These are phyloP conservation scores for Diospyros lotus DNA, from an alignment of 148 eudicot genomes.

Conservation along the genomic window DNA sequence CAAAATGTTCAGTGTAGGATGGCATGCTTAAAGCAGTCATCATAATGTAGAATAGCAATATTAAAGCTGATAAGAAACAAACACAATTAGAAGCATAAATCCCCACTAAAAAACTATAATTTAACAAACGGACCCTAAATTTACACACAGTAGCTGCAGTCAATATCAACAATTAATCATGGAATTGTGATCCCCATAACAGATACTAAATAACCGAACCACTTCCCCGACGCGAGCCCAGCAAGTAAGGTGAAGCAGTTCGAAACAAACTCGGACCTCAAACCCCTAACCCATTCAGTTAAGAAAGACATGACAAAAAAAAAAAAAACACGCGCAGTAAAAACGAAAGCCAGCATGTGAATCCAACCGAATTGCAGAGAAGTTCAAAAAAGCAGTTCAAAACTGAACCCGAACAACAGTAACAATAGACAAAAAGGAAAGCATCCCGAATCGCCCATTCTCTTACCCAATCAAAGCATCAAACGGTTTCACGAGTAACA, in stretches of 20 bases:
- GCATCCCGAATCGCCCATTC: not conserved
- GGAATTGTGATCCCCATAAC: not conserved
- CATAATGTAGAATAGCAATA: not conserved
- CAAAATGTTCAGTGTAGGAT: not conserved
- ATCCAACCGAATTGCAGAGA: not conserved
- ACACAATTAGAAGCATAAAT: too few relatives aligned
- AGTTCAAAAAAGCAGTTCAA: not conserved
- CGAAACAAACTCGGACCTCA: conserved; percentile 1
- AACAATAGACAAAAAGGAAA: not conserved
- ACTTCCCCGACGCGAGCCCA: not conserved
- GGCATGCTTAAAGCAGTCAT: not conserved
- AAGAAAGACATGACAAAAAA: not conserved
- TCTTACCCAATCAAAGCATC: not conserved
- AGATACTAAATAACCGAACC: not conserved
- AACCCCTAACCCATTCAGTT: not conserved
- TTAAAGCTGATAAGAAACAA: not conserved
- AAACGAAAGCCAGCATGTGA: not conserved
- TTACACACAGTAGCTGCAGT: not conserved
- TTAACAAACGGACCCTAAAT: not conserved
- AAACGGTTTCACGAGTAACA: conserved; percentile 6
- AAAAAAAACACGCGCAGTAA: not conserved
- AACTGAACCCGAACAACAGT: not conserved
- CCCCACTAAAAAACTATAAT: not conserved
- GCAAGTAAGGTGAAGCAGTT: not conserved
- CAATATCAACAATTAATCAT: not conserved